phyloP scores from a whole-genome alignment of 768 basidiomycete species.

The Leucogyrophana mollusca region DNA sequence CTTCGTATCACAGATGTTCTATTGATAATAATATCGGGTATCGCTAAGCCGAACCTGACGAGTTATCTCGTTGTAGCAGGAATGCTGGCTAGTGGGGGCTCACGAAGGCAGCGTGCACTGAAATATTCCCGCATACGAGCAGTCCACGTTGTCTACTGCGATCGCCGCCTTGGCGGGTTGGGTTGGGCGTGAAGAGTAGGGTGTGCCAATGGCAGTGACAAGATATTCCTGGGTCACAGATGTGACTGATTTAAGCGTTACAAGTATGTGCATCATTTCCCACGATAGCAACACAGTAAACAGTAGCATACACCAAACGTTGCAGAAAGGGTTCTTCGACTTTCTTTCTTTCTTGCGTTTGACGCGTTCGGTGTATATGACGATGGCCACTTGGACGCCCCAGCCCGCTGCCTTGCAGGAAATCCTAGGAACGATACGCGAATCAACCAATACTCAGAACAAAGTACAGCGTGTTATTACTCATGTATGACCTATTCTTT shows the following conservation, averaged over 20 bases:
- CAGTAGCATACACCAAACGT: constrained; percentile 30
- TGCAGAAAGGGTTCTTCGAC: constrained; percentile 13
- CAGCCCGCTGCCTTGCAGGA: constrained; percentile 85
- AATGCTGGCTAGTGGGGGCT: no score
- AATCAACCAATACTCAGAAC: constrained; percentile 80
- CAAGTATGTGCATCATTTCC: constrained; percentile 30
- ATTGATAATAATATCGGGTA: no score
- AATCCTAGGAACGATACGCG: constrained; percentile 88
- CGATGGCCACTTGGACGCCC: constrained; percentile 79
- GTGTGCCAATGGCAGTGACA: no score
- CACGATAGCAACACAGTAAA: constrained; percentile 27
- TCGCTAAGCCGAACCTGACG: no score
- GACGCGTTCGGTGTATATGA: constrained; percentile 29
- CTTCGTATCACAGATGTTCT: no score
- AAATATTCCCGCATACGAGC: no score
- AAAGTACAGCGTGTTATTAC: constrained; percentile 79
- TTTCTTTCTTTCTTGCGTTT: constrained; percentile 13
- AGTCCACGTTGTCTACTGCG: no score
- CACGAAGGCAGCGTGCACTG: no score
- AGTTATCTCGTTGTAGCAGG: no score
- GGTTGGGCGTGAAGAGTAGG: no score
- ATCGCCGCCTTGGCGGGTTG: no score
- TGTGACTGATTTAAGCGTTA: constrained; percentile 22
- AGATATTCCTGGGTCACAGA: background rate
- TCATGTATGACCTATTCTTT: constrained; percentile 50